These are phyloP conservation scores for Magnaporthales sp. DNA, from an alignment of 2,329 filamentous ascomycete genomes.

Conservation along the genomic window DNA sequence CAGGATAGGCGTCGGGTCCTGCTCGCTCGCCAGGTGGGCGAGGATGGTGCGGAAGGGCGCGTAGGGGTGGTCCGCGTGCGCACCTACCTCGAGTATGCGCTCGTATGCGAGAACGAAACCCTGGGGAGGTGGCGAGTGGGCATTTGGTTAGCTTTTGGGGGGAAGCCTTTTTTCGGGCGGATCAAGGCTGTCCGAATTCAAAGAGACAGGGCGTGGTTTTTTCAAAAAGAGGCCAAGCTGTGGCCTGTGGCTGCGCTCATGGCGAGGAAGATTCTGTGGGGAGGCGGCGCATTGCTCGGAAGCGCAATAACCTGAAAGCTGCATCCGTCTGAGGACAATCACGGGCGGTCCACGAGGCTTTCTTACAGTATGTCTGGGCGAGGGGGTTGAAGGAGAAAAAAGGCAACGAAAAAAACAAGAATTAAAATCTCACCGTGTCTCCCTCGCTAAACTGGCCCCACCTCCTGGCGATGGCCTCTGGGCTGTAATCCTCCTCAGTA, in stretches of 20 bases:
- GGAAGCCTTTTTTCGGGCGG: neutral
- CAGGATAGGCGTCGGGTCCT: slow-evolving; percentile 40
- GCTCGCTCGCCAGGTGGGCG: slow-evolving; percentile 38
- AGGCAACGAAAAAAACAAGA: neutral
- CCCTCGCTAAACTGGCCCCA: slow-evolving; percentile 51
- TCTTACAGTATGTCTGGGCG: neutral
- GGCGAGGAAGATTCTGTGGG: neutral
- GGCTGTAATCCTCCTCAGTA: slow-evolving; percentile 47
- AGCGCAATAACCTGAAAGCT: neutral
- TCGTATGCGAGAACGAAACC: slow-evolving; percentile 58
- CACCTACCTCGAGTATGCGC: slow-evolving; percentile 48
- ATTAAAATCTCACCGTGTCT: slow-evolving; percentile 25
- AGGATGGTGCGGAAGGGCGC: slow-evolving; percentile 46
- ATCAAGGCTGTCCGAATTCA: neutral
- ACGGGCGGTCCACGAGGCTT: neutral
- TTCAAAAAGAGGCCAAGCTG: neutral
- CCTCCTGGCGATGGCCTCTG: slow-evolving; percentile 52
- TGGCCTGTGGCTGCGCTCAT: neutral
- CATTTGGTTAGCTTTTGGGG: neutral
- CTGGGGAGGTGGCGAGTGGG: slow-evolving; percentile 13
- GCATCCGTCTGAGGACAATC: neutral
- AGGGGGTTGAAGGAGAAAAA: neutral
- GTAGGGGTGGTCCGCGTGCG: slow-evolving; percentile 35
- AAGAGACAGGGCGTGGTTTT: neutral
- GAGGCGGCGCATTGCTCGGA: neutral